phyloP scores from a whole-genome alignment of 371 early-diverging fungal species.

The Funneliformis caledonium region DNA sequence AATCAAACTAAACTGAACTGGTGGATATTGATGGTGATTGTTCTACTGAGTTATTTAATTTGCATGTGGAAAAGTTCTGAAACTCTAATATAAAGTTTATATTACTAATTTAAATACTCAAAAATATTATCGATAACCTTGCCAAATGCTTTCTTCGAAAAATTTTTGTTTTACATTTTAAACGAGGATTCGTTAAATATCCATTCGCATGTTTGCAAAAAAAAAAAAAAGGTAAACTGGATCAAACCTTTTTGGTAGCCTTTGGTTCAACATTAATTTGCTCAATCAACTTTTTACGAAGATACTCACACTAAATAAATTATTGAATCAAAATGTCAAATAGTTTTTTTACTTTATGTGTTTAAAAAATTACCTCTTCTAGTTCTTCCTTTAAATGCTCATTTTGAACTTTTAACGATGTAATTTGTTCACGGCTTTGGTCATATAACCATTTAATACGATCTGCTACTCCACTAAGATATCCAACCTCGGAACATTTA shows the following conservation, averaged over 20 bases:
- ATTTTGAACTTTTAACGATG: neutral
- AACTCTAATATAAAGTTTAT: neutral
- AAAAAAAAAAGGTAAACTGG: too few species aligned
- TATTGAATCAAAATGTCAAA: too few species aligned
- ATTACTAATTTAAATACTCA: neutral
- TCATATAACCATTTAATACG: slow-evolving; percentile 26
- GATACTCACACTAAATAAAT: too few species aligned
- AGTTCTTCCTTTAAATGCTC: neutral
- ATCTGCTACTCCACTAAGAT: neutral
- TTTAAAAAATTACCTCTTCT: neutral
- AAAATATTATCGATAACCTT: neutral
- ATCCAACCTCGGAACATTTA: slow-evolving; percentile 11
- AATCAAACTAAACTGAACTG: neutral
- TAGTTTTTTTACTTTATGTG: too few species aligned
- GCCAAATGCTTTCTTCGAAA: neutral
- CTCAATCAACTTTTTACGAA: too few species aligned
- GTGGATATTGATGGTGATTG: too few species aligned
- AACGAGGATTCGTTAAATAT: too few species aligned
- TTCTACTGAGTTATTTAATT: too few species aligned
- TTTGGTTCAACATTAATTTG: too few species aligned
- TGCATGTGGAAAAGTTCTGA: neutral
- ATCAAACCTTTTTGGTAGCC: too few species aligned
- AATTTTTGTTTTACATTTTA: neutral
- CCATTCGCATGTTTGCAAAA: too few species aligned
- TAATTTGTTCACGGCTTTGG: slow-evolving; percentile 4